Base-by-base conservation (phyloP, 23 red algal species). In the Gracilariopsis chorda region DNA sequence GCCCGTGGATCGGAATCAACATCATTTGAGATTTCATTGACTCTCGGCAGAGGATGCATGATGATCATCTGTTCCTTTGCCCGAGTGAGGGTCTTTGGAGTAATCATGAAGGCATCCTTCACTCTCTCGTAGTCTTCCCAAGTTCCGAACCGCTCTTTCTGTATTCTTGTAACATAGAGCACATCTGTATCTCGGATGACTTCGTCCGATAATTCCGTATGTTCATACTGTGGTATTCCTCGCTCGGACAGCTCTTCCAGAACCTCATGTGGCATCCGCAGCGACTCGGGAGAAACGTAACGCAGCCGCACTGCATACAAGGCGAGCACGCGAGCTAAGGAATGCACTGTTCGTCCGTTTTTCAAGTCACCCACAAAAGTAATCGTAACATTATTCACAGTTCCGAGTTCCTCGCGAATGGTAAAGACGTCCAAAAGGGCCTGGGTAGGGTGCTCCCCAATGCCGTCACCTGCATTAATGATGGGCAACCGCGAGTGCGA, bases 341-440 rank as follows among this genome's bases (percentile, higher is more conserved):
- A 99, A 77, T 99, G 97, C 4, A 99, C 97, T 34, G 97, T 99
- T 2, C 97, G 88, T 29, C 93, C 97, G 60, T 99, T 47, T 34
- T 91, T 87, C 21, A 99, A 70, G 39, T 99, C 97, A 12, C 97
- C 97, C 19, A 99, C 93, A 94, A 99, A 99, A 29, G 92, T 96
- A 40, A 99, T 86, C 37, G 88, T 95, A 13, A 99, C 49, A 45
- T 90, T 90, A 59, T 99, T 99, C 27, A 99, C 97, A 74, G 97
- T 99, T 47, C 97, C 97, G 10, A 99, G 92, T 83, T 99, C 97
- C 88, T 99, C 97, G 20, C 97, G 97, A 46, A 99, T 99, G 25
- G 97, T 99, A 46, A 96, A 99, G 41, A 99, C 94, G 78, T 99
- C 97, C 48, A 99, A 56, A 73, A 99, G 76, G 10, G 97, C 93